A percentile compares a stretch with the other conserved stretches of the same genome.
Conservation (phyloP, 78 protist species). For the Dictyostelium capitatum region DNA sequence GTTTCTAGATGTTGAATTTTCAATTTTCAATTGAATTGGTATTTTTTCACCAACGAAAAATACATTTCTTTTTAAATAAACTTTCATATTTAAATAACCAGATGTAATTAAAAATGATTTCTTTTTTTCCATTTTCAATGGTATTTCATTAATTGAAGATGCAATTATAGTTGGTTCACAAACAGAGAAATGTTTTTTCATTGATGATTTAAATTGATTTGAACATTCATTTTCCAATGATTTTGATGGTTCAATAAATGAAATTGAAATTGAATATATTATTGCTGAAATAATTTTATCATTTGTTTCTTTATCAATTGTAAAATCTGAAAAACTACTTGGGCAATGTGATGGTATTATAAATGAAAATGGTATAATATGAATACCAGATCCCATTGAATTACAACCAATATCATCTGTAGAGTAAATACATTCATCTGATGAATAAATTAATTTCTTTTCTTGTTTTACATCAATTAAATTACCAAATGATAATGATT, state of each 20-base stretch:
- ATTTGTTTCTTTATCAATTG: background rate
- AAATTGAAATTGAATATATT: background rate
- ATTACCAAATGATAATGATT: background rate
- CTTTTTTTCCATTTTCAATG: background rate
- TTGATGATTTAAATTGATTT: background rate
- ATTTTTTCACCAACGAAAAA: slow-evolving; percentile 15
- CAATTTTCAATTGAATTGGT: slow-evolving; percentile 1
- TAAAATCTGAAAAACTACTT: background rate
- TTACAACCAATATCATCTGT: slow-evolving; percentile 5
- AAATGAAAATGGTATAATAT: slow-evolving; percentile 26
- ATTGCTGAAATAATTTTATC: background rate
- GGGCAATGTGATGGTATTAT: slow-evolving; percentile 15
- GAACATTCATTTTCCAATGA: background rate
- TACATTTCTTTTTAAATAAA: background rate
- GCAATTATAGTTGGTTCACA: slow-evolving; percentile 18
- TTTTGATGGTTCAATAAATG: background rate
- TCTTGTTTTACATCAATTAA: background rate
- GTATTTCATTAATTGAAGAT: slow-evolving; percentile 12
- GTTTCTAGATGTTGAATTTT: background rate
- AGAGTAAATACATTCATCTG: background rate
- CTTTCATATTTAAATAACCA: slow-evolving; percentile 4
- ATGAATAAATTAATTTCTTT: background rate
- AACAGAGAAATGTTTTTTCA: background rate
- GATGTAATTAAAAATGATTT: slow-evolving; percentile 8
- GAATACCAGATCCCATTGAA: background rate